phyloP scores from a whole-genome alignment of 2,329 filamentous ascomycete species.

The Malbranchea cinnamomea region DNA sequence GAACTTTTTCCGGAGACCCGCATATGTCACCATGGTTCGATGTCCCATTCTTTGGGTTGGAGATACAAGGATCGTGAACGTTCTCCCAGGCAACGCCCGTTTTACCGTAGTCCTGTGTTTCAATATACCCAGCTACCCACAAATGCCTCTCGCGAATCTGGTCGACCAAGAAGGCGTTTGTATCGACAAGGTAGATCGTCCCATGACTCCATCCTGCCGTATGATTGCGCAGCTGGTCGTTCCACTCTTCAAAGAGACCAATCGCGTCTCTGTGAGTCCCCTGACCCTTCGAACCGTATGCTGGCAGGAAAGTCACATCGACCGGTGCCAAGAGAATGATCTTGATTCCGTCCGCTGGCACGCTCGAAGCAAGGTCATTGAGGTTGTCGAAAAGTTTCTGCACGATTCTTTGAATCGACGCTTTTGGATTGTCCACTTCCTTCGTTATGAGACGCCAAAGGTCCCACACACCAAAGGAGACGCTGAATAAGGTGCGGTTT shows the following conservation, averaged over 20 bases:
- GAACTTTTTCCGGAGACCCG: conserved; percentile 22
- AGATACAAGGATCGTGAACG: conserved; percentile 22
- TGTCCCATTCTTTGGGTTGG: conserved; percentile 14
- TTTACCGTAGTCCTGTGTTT: conserved; percentile 21
- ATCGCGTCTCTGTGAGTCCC: conserved; percentile 22
- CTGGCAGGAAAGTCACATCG: conserved; percentile 27
- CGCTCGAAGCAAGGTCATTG: conserved; percentile 16
- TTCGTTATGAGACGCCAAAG: conserved; percentile 21
- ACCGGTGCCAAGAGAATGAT: conserved; percentile 24
- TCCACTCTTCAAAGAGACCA: conserved; percentile 22
- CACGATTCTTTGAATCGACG: conserved; percentile 18
- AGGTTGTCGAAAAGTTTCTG: conserved; percentile 20
- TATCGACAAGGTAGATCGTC: conserved; percentile 25
- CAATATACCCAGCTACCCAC: conserved; percentile 20
- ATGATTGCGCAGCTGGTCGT: conserved; percentile 16
- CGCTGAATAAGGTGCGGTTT: conserved; percentile 20
- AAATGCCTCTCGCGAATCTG: conserved; percentile 26
- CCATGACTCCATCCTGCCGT: conserved; percentile 20
- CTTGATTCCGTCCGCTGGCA: conserved; percentile 17
- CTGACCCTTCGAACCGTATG: conserved; percentile 15
- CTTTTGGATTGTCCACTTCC: conserved; percentile 14
- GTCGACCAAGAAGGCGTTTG: conserved; percentile 24
- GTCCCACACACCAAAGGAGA: conserved; percentile 27
- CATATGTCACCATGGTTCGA: conserved; percentile 17
- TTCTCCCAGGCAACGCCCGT: conserved; percentile 22